phyloP scores from a whole-genome alignment of 2,329 filamentous ascomycete species.

The Fusarium neocosmosporiellum region DNA sequence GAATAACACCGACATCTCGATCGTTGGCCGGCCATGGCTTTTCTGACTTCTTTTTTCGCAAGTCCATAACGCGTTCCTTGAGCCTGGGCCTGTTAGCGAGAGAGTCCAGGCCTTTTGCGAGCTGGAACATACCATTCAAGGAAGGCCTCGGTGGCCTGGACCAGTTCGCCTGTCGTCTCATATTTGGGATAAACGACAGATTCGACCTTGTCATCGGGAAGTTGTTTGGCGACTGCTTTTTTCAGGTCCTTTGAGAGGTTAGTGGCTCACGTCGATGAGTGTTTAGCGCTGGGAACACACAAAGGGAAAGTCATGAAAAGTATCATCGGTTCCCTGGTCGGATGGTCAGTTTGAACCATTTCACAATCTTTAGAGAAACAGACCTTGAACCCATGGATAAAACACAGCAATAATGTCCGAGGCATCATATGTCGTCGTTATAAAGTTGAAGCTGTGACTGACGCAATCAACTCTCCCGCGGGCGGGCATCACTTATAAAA shows the following conservation, averaged over 20 bases:
- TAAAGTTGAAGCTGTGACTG: neutral
- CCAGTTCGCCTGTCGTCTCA: slow-evolving; percentile 77
- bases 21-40: slow-evolving; percentile 83
- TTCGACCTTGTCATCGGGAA: slow-evolving; percentile 70
- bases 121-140: slow-evolving; percentile 55
- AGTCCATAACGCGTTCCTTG: slow-evolving; percentile 82
- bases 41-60: slow-evolving; percentile 74
- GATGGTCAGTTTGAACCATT: neutral
- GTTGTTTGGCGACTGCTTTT: slow-evolving; percentile 65
- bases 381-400: slow-evolving; percentile 79
- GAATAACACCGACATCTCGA: slow-evolving; percentile 80
- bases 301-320: slow-evolving; percentile 74
- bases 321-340: slow-evolving; percentile 72
- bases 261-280: too few relatives aligned
- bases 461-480: neutral
- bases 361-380: fast-evolving
- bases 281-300: too few relatives aligned
- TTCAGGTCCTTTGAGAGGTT: slow-evolving; percentile 62
- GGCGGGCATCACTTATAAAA: slow-evolving; percentile 1
- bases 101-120: neutral
- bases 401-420: slow-evolving; percentile 74
- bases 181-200: slow-evolving; percentile 76
- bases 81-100: slow-evolving; percentile 63
- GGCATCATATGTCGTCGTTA: slow-evolving; percentile 47
- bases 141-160: slow-evolving; percentile 58